Base-by-base conservation (phyloP, 257 asterid species). In the Nicotiana undulata region DNA sequence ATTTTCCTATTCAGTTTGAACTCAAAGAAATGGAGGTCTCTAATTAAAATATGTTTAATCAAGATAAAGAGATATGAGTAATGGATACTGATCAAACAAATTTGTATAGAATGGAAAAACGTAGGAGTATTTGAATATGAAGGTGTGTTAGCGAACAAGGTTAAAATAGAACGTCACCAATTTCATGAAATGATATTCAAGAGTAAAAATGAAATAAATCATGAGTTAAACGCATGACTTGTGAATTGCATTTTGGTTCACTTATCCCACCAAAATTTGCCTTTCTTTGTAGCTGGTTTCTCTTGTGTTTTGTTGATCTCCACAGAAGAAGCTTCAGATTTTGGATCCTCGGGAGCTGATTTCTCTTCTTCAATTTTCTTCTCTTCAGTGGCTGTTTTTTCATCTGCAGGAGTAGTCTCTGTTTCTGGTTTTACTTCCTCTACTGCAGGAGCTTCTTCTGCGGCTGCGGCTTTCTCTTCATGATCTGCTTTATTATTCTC, bases 261-360 rank as follows among this genome's bases (percentile, higher is more conserved):
- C 22, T 44, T 70, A 24, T 70, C 77, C 77, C 77, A 70, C 77
- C 77, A 70, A 70, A 70, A 70, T 22, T 22, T 70, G 18, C 77
- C 12, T 70, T 44, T 70, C 77, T 70, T 70, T 6, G 37, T 68
- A 24, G 32, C 37, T 70, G 77, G 77, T 70, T 70, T 70, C 7
- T 22, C 59, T 16, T 70, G 22, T 11, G 20, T 68, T 70, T 22
- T 70, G 0, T 13, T 70, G 2, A 44, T 46, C 4, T 44, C 15
- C 24, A 6, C 56, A 51, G 56, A 15, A 13, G 56, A n/a, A 22
- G 22, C 8, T 12, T 70, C 15, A 12, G 32, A n/a, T n/a, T 68
- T 22, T 10, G 9, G 6, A 37, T 68, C 1, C 29, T 67, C 17
- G 0, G 16, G 15, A 34, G 15, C 12, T 22, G 6, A 5, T 18